A percentile compares a stretch with the other conserved stretches of the same genome.
These are phyloP conservation scores for Pythium dissimile DNA, from an alignment of 352 stramenopile species.

Conservation along the genomic window DNA sequence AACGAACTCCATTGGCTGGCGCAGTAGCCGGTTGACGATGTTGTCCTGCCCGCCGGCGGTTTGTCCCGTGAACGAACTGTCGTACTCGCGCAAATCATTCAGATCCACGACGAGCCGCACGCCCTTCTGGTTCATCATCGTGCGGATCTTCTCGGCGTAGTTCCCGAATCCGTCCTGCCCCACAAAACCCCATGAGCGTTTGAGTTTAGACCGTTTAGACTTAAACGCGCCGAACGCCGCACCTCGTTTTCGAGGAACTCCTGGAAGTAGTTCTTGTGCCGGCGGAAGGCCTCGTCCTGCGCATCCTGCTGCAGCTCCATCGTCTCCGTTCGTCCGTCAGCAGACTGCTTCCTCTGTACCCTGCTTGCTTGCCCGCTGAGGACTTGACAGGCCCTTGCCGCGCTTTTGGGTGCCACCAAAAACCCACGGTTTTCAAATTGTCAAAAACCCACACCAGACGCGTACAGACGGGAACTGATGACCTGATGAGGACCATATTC, in stretches of 20 bases:
- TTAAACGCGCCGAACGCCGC: too few relatives aligned
- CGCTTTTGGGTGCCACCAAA: slow-evolving; percentile 16
- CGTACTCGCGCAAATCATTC: slow-evolving; percentile 89
- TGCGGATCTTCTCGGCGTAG: slow-evolving; percentile 76
- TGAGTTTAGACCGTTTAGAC: background rate
- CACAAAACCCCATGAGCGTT: background rate
- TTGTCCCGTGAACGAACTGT: slow-evolving; percentile 74
- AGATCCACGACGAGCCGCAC: slow-evolving; percentile 84
- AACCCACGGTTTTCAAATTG: slow-evolving; percentile 7
- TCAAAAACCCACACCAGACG: slow-evolving; percentile 11
- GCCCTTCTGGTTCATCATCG: slow-evolving; percentile 76
- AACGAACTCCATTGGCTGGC: slow-evolving; percentile 80
- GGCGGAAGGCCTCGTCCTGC: slow-evolving; percentile 80
- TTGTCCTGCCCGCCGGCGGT: slow-evolving; percentile 60
- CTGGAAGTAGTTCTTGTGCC: slow-evolving; percentile 88
- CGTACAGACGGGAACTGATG: background rate
- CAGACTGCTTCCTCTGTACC: background rate
- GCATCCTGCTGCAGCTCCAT: slow-evolving; percentile 85
- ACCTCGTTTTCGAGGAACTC: slow-evolving; percentile 79
- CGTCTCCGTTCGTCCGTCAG: too few relatives aligned
- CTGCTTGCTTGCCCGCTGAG: background rate
- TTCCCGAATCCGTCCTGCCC: slow-evolving; percentile 65
- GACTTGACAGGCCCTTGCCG: too few relatives aligned
- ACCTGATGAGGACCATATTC: background rate
- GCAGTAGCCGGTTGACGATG: slow-evolving; percentile 72